Conservation (phyloP, 2,329 filamentous ascomycete genomes). For the Pleomassaria siparia region DNA sequence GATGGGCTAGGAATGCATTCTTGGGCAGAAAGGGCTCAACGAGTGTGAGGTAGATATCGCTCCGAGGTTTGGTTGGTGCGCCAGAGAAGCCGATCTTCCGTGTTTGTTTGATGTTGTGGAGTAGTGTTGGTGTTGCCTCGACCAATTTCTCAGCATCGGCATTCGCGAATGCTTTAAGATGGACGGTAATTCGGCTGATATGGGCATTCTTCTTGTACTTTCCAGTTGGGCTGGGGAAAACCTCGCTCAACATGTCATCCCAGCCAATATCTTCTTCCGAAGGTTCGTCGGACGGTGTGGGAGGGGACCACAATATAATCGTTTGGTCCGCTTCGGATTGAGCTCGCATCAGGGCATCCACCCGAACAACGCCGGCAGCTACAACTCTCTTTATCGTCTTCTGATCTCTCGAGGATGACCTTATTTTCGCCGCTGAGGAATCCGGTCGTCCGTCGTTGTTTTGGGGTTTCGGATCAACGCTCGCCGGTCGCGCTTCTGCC, state of each 20-base stretch:
- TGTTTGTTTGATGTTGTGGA: constrained; percentile 79
- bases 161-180: constrained; percentile 75
- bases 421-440: constrained; percentile 28
- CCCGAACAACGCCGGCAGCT: constrained; percentile 74
- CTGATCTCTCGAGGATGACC: constrained; percentile 41
- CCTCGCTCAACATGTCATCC: constrained; percentile 67
- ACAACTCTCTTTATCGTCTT: constrained; percentile 67
- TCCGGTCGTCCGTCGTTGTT: constrained; percentile 29
- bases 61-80: constrained; percentile 82
- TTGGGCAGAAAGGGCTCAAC: constrained; percentile 75
- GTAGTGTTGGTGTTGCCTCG: constrained; percentile 81
- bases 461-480: constrained; percentile 26
- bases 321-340: constrained; percentile 73
- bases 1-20: constrained; percentile 63
- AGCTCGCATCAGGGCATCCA: constrained; percentile 74
- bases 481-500: constrained; percentile 23
- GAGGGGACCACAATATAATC: constrained; percentile 74
- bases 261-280: constrained; percentile 64
- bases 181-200: constrained; percentile 77
- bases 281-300: constrained; percentile 36
- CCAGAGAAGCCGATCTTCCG: constrained; percentile 92
- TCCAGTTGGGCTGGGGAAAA: constrained; percentile 68
- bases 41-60: constrained; percentile 92
- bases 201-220: constrained; percentile 72
- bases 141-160: constrained; percentile 79